phyloP scores from a whole-genome alignment of 2,329 filamentous ascomycete genomes.

The Phoma sp. region DNA sequence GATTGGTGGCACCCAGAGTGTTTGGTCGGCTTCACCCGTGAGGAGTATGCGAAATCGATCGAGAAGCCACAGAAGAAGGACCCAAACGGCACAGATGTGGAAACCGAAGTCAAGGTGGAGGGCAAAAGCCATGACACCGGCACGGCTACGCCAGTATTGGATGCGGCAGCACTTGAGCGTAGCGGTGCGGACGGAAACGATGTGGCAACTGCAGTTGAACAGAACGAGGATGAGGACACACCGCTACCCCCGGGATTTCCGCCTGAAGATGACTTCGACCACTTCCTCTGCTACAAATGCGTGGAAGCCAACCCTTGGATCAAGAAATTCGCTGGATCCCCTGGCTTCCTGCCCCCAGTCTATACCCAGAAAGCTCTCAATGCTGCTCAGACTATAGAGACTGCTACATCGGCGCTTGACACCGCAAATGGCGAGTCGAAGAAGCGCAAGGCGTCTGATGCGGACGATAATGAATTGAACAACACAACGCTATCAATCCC shows the following conservation, averaged over 20 bases:
- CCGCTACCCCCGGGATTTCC: conserved; percentile 87
- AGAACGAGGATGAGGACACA: conserved; percentile 60
- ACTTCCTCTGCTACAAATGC: conserved; percentile 94
- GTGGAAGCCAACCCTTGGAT: conserved; percentile 89
- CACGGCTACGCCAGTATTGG: conserved; percentile 26
- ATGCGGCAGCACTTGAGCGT: conserved; percentile 24
- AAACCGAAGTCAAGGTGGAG: conserved; percentile 9
- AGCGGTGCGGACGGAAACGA: conserved; percentile 43
- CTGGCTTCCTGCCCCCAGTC: conserved; percentile 80
- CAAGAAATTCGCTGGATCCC: conserved; percentile 79
- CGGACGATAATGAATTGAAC: conserved; percentile 38
- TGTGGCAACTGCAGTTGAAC: conserved; percentile 59
- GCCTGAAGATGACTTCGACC: conserved; percentile 84
- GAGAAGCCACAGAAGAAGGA: conserved; percentile 32
- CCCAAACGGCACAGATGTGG: conserved; percentile 13
- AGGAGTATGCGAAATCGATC: conserved; percentile 66
- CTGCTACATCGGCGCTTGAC: conserved; percentile 17
- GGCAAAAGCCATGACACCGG: conserved; percentile 11
- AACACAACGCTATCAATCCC: conserved; percentile 25
- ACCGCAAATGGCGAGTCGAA: conserved; percentile 34
- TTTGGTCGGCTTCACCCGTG: conserved; percentile 77
- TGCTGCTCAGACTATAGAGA: conserved; percentile 12
- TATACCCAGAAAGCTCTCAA: conserved; percentile 53
- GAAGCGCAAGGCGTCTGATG: conserved; percentile 57
- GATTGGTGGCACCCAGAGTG: conserved; percentile 99